Evolutionary conservation across 345 rosid species (phyloP), one percentile per base, ranked within the genome.

Genomic region (Populus deltoides): DNA sequence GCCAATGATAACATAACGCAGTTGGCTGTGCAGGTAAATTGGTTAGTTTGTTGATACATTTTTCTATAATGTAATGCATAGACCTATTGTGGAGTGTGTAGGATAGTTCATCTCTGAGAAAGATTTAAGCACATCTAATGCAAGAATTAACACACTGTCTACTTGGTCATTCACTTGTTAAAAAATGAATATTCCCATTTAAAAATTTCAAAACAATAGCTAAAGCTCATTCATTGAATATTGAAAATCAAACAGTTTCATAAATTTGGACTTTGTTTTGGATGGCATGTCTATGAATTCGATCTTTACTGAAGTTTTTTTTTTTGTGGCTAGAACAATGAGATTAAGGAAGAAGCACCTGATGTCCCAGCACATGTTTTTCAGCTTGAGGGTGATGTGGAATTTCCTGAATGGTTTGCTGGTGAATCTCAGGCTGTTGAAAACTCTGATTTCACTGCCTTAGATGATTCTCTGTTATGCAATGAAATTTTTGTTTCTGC

Each of bases 371-470:
- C 39, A 31, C 67, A 49, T 31, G 67, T 65, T 72, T 80, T 25
- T 69, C 75, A 41, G 63, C 74, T 59, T 2, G 90, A 72, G 70
- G 86, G 82, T 29, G 76, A 73, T 62, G 49, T 73, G 65, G 85
- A 31, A 49, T 76, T 65, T 43, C 45, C 65, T 7, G 20, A 72
- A 72, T 92, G 93, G 89, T 82, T 91, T 71, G 92, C 90, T 4
- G 92, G 91, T 17, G 95, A 90, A 89, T 92, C 93, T 83, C 88
- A 90, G 86, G 88, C 82, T 66, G 83, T 75, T 36, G 97, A 92
- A 1, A 75, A 79, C 17, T 25, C 71, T 68, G 88, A 70, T 74
- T 76, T 89, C n/a, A 51, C 75, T 80, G 59, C 77, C 62, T 67
- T 86, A 41, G 91, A 92, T 55, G 79, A 87, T 79, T 78, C 86